phyloP scores from a whole-genome alignment of 129 eudicot genomes.

The Ambrosia artemisiifolia region DNA sequence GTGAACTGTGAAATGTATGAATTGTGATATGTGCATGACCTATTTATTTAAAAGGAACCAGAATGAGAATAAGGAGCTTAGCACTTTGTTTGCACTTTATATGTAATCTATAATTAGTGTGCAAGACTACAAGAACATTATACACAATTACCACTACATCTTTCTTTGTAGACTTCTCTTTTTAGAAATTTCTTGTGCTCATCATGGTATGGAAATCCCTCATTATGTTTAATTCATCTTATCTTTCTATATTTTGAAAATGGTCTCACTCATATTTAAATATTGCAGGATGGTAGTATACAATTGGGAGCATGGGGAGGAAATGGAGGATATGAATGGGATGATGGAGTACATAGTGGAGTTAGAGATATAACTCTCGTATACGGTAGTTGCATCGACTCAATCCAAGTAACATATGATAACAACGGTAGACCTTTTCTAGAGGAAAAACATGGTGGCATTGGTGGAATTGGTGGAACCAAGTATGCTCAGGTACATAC shows the following conservation, averaged over 20 bases:
- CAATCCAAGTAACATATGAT: slow-evolving; percentile 59
- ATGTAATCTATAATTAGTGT: slow-evolving; percentile 2
- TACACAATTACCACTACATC: neutral
- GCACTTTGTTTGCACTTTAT: slow-evolving; percentile 7
- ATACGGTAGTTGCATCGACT: slow-evolving; percentile 60
- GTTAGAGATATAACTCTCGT: slow-evolving; percentile 55
- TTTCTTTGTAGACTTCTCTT: neutral
- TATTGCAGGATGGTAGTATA: slow-evolving; percentile 20
- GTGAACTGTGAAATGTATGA: neutral
- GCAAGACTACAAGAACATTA: neutral
- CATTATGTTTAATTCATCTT: neutral
- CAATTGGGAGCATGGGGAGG: slow-evolving; percentile 80
- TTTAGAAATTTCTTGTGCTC: neutral
- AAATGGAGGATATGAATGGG: slow-evolving; percentile 56
- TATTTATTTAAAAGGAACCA: neutral
- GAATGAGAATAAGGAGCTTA: neutral
- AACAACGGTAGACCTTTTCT: slow-evolving; percentile 42
- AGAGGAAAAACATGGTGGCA: slow-evolving; percentile 61
- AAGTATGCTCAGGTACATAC: slow-evolving; percentile 39
- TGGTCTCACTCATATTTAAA: neutral
- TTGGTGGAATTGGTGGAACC: slow-evolving; percentile 64
- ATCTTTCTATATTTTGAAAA: neutral
- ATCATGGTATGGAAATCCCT: slow-evolving; percentile 32
- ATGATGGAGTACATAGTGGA: slow-evolving; percentile 50
- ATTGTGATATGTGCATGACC: neutral